phyloP scores from a whole-genome alignment of 306 rosid genomes.

The Cucumis melo region DNA sequence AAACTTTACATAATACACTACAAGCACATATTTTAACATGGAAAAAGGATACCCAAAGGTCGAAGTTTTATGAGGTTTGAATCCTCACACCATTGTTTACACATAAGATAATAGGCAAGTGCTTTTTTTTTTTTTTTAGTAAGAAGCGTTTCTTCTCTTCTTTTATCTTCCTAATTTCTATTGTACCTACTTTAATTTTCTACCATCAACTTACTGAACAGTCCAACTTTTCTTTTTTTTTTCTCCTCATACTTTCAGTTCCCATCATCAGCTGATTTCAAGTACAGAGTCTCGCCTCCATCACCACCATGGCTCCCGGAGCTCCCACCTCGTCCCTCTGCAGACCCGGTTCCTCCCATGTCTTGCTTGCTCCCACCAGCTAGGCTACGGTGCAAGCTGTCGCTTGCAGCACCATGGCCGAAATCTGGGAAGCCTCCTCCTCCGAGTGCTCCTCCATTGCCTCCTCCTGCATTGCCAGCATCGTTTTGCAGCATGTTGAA shows the following conservation, averaged over 20 bases:
- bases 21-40: neutral
- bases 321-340: conserved; percentile 60
- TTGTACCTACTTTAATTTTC: neutral
- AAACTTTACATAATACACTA: neutral
- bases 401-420: conserved; percentile 38
- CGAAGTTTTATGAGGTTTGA: neutral
- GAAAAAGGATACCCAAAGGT: conserved; percentile 3
- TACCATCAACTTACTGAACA: neutral
- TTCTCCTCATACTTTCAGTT: conserved; percentile 17
- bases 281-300: conserved; percentile 72
- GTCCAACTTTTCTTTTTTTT: neutral
- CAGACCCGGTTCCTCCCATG: conserved; percentile 38
- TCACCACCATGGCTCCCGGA: conserved; percentile 51
- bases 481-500: conserved; percentile 74
- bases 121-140: neutral
- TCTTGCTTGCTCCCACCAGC: conserved; percentile 72
- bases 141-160: conserved; percentile 5
- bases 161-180: neutral
- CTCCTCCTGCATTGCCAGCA: conserved; percentile 41
- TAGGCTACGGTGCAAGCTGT: conserved; percentile 53
- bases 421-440: conserved; percentile 62
- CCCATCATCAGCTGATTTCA: conserved; percentile 54
- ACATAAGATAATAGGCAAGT: neutral
- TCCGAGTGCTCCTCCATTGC: conserved; percentile 33
- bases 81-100: neutral